A percentile compares a stretch with the other conserved stretches of the same genome.
phyloP scores from a whole-genome alignment of 805 yeast genomes.

The Wickerhamomyces mucosus region DNA sequence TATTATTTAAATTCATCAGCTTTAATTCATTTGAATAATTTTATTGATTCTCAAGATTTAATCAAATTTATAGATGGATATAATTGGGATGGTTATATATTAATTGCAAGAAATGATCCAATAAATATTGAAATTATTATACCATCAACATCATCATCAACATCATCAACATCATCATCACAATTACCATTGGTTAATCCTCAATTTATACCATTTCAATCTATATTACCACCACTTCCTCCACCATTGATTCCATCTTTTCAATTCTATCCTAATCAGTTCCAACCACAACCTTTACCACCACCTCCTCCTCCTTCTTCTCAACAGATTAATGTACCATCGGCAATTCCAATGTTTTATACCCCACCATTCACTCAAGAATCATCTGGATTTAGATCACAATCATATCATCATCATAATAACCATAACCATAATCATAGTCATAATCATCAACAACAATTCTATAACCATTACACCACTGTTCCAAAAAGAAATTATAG shows the following conservation, averaged over 20 bases:
- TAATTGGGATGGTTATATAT: constrained; percentile 9
- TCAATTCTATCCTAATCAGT: neutral
- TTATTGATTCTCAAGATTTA: constrained; percentile 4
- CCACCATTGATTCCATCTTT: neutral
- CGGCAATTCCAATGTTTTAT: neutral
- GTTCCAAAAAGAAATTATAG: neutral
- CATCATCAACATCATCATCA: neutral
- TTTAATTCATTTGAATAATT: constrained; percentile 7
- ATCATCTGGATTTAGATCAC: neutral
- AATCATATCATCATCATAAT: constrained; percentile 1
- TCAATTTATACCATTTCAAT: neutral
- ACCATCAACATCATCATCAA: constrained; percentile 1
- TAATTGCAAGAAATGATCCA: constrained; percentile 5
- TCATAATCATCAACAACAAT: neutral
- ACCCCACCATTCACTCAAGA: constrained; percentile 2
- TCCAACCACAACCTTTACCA: neutral
- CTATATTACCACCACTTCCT: neutral
- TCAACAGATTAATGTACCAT: constrained; percentile 1
- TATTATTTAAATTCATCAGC: no score
- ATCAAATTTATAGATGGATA: constrained; percentile 11
- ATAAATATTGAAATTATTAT: neutral
- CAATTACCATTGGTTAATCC: neutral
- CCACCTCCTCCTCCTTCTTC: constrained; percentile 2
- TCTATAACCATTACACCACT: neutral
- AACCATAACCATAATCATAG: constrained; percentile 3